phyloP scores from a whole-genome alignment of 2,329 filamentous ascomycete species.

The Pleoardoris graminearum region DNA sequence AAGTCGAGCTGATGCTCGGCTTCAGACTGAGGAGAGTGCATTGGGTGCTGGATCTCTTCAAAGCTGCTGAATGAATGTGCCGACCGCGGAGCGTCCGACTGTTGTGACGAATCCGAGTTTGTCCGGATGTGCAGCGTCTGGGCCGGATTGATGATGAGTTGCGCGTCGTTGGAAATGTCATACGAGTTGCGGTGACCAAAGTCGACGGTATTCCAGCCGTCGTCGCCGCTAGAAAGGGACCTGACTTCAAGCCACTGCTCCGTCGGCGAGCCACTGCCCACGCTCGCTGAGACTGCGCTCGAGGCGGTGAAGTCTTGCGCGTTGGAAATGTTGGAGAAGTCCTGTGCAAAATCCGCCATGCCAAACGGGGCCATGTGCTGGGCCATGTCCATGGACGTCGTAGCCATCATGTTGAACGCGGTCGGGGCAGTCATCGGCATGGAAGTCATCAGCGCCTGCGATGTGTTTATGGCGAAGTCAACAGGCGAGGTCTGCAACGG shows the following conservation, averaged over 20 bases:
- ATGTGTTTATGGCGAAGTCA: constrained; percentile 50
- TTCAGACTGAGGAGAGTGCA: constrained; percentile 83
- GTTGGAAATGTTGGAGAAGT: constrained; percentile 61
- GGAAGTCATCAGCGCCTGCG: constrained; percentile 46
- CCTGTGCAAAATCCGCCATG: constrained; percentile 71
- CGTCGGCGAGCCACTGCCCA: constrained; percentile 67
- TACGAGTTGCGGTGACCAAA: constrained; percentile 66
- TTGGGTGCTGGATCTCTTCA: constrained; percentile 71
- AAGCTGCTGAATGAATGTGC: constrained; percentile 77
- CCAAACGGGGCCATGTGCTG: constrained; percentile 41
- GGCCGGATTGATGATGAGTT: constrained; percentile 85
- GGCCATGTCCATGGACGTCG: constrained; percentile 49
- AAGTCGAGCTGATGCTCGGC: constrained; percentile 37
- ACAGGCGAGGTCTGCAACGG: constrained; percentile 52
- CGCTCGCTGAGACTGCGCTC: constrained; percentile 37
- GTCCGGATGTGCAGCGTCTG: constrained; percentile 87
- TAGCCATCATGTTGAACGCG: constrained; percentile 47
- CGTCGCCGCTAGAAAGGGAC: constrained; percentile 82
- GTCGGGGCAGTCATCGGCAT: constrained; percentile 47
- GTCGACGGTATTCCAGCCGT: constrained; percentile 84
- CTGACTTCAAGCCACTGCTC: constrained; percentile 83
- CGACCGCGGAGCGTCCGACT: constrained; percentile 61
- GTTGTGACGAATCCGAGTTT: constrained; percentile 86
- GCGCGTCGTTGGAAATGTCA: constrained; percentile 63
- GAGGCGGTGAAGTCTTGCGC: constrained; percentile 50